Conservation (phyloP, 176 grass and related monocot species). For the Saccharum spontaneum region DNA sequence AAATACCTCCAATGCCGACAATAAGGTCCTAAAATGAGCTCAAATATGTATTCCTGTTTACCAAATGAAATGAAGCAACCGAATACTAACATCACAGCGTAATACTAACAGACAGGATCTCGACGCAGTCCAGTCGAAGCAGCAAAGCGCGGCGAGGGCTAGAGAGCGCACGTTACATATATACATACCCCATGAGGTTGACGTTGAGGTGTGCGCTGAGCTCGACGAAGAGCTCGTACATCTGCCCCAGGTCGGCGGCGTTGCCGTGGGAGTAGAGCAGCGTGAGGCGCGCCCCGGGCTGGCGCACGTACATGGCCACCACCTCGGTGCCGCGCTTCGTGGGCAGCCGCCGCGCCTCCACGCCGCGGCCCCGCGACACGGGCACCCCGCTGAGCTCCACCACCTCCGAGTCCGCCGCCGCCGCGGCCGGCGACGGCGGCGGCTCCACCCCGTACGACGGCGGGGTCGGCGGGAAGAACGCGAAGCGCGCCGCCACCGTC, state of each 20-base stretch:
- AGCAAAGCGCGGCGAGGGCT: neutral
- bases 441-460: neutral
- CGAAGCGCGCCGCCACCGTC: neutral
- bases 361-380: conserved; percentile 37
- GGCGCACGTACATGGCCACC: conserved; percentile 80
- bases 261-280: conserved; percentile 98
- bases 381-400: conserved; percentile 66
- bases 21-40: neutral
- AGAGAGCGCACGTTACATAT: conserved; percentile 23
- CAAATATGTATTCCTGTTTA: neutral
- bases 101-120: neutral
- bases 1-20: neutral
- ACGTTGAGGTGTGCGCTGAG: conserved; percentile 87
- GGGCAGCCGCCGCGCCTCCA: conserved; percentile 68
- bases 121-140: neutral
- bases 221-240: conserved; percentile 95
- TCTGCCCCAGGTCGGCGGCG: conserved; percentile 89
- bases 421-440: conserved; percentile 12
- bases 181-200: conserved; percentile 79
- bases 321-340: conserved; percentile 70
- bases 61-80: neutral
- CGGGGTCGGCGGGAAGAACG: neutral
- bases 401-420: conserved; percentile 37
- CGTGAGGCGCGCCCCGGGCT: conserved; percentile 73
- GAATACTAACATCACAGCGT: neutral